Percentiles rank a stretch among this genome's conserved stretches.
Evolutionary conservation across 1,284 basidiomycete genomes (phyloP).

Genomic region (Cutaneotrichosporon cutaneum): DNA sequence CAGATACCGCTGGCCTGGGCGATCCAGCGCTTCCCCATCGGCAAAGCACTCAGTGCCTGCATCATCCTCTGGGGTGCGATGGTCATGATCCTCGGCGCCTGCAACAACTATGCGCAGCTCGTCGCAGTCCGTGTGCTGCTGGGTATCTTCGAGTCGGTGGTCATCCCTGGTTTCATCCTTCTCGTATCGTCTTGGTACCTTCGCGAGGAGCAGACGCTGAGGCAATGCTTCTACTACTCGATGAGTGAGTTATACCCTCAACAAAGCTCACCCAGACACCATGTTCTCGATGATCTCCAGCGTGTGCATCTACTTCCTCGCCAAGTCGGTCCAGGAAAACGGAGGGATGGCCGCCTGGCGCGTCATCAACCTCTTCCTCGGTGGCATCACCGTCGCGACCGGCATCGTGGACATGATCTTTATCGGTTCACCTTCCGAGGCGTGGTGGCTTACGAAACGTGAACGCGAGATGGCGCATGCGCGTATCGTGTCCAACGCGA

Average conservation of each 20-base stretch:
- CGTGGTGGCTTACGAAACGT: constrained; percentile 27
- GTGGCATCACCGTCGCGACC: constrained; percentile 24
- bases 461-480: constrained; percentile 26
- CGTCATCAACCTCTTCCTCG: constrained; percentile 38
- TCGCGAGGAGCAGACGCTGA: constrained; percentile 27
- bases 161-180: constrained; percentile 27
- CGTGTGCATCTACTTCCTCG: constrained; percentile 30
- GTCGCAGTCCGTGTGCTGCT: constrained; percentile 30
- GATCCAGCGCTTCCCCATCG: constrained; percentile 34
- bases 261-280: not conserved
- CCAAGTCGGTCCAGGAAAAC: constrained; percentile 14
- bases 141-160: constrained; percentile 18
- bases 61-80: constrained; percentile 28
- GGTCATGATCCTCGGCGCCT: constrained; percentile 28
- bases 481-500: constrained; percentile 26
- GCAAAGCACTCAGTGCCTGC: constrained; percentile 20
- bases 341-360: constrained; percentile 31
- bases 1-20: constrained; percentile 31
- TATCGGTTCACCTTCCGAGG: constrained; percentile 31
- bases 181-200: constrained; percentile 39
- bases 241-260: constrained; percentile 16
- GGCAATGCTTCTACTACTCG: constrained; percentile 29
- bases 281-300: constrained; percentile 16
- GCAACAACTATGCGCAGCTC: constrained; percentile 33
- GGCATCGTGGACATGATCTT: constrained; percentile 27